Base-by-base conservation (phyloP, 495 filamentous ascomycete genomes). In the Neurospora sp. region DNA sequence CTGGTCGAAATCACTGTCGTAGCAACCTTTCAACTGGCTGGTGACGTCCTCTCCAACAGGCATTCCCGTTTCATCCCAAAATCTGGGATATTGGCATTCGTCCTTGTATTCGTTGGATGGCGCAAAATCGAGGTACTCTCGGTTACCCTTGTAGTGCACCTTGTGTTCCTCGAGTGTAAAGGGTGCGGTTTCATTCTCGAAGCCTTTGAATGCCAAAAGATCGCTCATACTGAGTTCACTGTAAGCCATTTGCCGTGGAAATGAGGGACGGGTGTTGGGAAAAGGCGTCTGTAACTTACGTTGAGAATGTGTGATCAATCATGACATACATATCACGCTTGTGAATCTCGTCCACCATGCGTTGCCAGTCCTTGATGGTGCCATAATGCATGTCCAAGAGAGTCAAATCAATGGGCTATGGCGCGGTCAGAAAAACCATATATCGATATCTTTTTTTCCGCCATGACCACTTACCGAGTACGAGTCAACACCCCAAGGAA, bases 241-340 rank as follows among this genome's bases (percentile, higher is more conserved):
- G 16, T 71, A 14, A 44, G 71, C 38, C 23, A 71, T 10, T 5
- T 16, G 35, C 27, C 11, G 7, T 5, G 40, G 14, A 8, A 35
- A 66, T 71, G 8, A 20, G 6, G 12, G 4, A 27, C n/a, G 4
- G 7, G 1, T 31, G 35, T 27, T 3, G 14, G 40, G 41, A 27
- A 31, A 16, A 12, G 10, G 46, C 8, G 46, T 27, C 5, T 54
- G 20, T 44, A 4, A 75, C 77, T 78, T 70, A 78, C 77, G 90
- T 92, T 41, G 90, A 84, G 75, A 92, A 83, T 1, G 91, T 93
- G 75, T 92, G 91, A 75, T 93, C 91, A 71, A 92, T 82, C 35
- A 93, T 82, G 48, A 92, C 88, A 83, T 92, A 93, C 90, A 93
- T 92, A 41, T 87, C 89, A n/a, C 89, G 85, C 3, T 79, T 80